Base-by-base conservation (phyloP, 306 rosid genomes). In the Vicia sativa region DNA sequence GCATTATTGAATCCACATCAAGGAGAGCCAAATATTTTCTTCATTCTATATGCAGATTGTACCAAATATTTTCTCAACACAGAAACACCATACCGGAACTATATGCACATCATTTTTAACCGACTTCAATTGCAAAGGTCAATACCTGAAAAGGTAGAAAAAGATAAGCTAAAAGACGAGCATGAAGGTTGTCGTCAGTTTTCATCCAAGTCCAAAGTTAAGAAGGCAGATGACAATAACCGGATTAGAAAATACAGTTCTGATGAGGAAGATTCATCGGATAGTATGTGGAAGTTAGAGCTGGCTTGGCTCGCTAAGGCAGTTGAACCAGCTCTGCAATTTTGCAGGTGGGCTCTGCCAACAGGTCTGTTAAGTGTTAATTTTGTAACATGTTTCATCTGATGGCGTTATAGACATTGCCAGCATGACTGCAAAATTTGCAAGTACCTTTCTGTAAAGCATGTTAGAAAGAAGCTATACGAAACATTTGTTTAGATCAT, bases 281-380 rank as follows among this genome's bases (percentile, higher is more conserved):
- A 87, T 71, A 79, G 72, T 65, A 87, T 85, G 60, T 82, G 87
- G 88, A 87, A 82, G 79, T 56, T 82, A 42, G 95, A 95, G 86
- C 77, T 85, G 72, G 92, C 89, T 74, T 95, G 99, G 97, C 83
- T 88, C 49, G 68, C 97, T 11, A 95, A 81, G 82, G 87, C 95
- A 66, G 84, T 93, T 58, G 96, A 90, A 80, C 87, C 96, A 34
- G 97, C 97, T 84, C 83, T 85, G 49, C 96, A 90, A 77, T 73
- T 90, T 74, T 90, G 88, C 79, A 83, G 89, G 79, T 78, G 95
- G 96, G 92, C 96, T 76, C 60, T 85, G 85, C 86, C 97, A 76
- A 76, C 87, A 88, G 96, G 99, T 90, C 75, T 78, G 89, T 86
- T 74, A 68, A 75, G 70, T 77, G 85, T 86, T 70, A 68, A 72